Conservation (phyloP, 2,329 filamentous ascomycete species). For the Geosmithia flava region DNA sequence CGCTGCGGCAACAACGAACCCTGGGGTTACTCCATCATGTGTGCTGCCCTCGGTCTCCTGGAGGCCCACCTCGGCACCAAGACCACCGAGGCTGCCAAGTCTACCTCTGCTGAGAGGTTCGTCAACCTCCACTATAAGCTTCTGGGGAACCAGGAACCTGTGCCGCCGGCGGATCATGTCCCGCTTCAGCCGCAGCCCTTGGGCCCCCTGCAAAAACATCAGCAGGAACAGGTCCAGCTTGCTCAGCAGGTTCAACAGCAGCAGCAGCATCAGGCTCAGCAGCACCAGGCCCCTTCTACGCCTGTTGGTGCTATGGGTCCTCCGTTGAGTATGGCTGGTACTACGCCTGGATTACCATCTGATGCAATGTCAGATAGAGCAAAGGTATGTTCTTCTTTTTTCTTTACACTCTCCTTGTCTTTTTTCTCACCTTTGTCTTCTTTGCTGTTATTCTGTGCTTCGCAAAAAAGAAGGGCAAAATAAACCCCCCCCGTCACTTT, state of each 20-base stretch:
- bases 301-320: conserved; percentile 4
- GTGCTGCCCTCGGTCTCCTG: conserved; percentile 43
- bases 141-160: conserved; percentile 38
- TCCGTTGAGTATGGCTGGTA: background rate
- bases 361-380: conserved; percentile 22
- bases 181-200: conserved; percentile 2
- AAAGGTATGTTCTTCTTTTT: conserved; percentile 19
- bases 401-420: conserved; percentile 3
- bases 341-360: conserved; percentile 8
- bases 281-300: conserved; percentile 3
- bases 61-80: conserved; percentile 48
- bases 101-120: conserved; percentile 45
- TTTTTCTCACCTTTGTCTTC: too few relatives aligned
- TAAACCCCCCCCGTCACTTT: too few relatives aligned
- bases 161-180: conserved; percentile 18
- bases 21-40: conserved; percentile 53
- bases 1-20: conserved; percentile 53
- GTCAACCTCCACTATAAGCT: conserved; percentile 46
- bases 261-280: background rate
- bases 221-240: background rate
- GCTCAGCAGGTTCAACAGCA: too few relatives aligned
- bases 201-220: background rate
- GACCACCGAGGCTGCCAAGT: conserved; percentile 43
- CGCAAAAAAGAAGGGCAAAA: background rate
- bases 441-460: too few relatives aligned